Evolutionary conservation across 2,329 filamentous ascomycete genomes (phyloP).

Genomic region (Talaromyces sp.): DNA sequence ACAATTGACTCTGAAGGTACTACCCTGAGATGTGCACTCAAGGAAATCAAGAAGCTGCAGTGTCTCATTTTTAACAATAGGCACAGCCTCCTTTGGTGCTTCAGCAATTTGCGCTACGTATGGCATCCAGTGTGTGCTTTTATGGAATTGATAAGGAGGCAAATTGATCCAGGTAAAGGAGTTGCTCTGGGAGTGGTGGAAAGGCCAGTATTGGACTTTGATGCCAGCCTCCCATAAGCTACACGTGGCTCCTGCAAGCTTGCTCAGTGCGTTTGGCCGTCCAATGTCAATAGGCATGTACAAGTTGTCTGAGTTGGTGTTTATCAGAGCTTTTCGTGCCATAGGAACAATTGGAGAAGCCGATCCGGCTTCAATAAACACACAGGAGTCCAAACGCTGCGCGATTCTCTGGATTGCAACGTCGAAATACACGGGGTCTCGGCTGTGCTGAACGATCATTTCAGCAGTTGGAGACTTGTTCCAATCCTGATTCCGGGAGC

Average conservation of each 20-base stretch:
- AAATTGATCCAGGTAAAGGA: constrained; percentile 13
- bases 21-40: too few relatives aligned
- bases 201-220: constrained; percentile 1
- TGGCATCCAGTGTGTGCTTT: constrained; percentile 26
- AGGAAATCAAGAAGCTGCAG: too few relatives aligned
- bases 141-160: constrained; percentile 35
- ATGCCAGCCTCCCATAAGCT: neutral
- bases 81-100: too few relatives aligned
- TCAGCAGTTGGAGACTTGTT: too few relatives aligned
- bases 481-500: too few relatives aligned
- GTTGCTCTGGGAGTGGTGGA: neutral
- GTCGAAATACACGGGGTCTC: neutral
- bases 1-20: neutral
- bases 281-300: neutral
- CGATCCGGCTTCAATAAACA: neutral
- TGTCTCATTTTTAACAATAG: too few relatives aligned
- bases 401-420: neutral
- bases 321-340: too few relatives aligned
- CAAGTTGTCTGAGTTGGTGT: too few relatives aligned
- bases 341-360: neutral
- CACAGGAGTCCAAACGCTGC: neutral
- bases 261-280: neutral
- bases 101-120: neutral
- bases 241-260: neutral
- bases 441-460: neutral